Evolutionary conservation across 1,139 yeast species (phyloP).

Genomic region (Spencermartinsiella ligniputridi): DNA sequence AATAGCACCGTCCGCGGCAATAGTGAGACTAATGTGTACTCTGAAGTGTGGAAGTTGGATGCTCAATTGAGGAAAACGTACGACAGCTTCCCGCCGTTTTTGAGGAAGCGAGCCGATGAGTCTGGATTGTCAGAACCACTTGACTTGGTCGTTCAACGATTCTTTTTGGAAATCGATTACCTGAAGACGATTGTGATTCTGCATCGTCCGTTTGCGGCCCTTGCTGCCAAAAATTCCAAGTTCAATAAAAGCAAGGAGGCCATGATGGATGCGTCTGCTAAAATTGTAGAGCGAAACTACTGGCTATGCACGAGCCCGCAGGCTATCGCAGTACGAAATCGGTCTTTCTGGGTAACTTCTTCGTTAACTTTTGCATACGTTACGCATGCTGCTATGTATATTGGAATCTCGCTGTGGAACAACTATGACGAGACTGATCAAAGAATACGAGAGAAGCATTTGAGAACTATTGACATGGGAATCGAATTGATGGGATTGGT

Average conservation of each 20-base stretch:
- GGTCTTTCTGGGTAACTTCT: slow-evolving; percentile 23
- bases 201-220: slow-evolving; percentile 30
- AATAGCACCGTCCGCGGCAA: slow-evolving; percentile 16
- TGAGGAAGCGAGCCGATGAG: slow-evolving; percentile 22
- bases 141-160: slow-evolving; percentile 28
- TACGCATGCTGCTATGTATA: slow-evolving; percentile 23
- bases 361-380: slow-evolving; percentile 19
- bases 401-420: slow-evolving; percentile 22
- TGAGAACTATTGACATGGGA: slow-evolving; percentile 2
- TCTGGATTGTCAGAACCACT: slow-evolving; percentile 22
- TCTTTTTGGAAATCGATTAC: slow-evolving; percentile 30
- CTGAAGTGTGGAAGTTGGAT: slow-evolving; percentile 25
- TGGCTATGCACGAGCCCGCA: slow-evolving; percentile 29
- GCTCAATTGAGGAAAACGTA: slow-evolving; percentile 23
- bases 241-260: slow-evolving; percentile 26
- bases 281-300: slow-evolving; percentile 26
- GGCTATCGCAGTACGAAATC: slow-evolving; percentile 20
- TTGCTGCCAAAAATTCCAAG: slow-evolving; percentile 14
- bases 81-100: slow-evolving; percentile 22
- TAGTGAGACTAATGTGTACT: slow-evolving; percentile 16
- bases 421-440: slow-evolving; percentile 20
- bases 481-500: slow-evolving; percentile 1
- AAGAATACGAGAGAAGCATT: slow-evolving; percentile 17
- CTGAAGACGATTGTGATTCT: slow-evolving; percentile 29
- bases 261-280: slow-evolving; percentile 27